These are phyloP conservation scores for Wickerhamiella azymoides DNA, from an alignment of 805 yeast species.

Conservation along the genomic window DNA sequence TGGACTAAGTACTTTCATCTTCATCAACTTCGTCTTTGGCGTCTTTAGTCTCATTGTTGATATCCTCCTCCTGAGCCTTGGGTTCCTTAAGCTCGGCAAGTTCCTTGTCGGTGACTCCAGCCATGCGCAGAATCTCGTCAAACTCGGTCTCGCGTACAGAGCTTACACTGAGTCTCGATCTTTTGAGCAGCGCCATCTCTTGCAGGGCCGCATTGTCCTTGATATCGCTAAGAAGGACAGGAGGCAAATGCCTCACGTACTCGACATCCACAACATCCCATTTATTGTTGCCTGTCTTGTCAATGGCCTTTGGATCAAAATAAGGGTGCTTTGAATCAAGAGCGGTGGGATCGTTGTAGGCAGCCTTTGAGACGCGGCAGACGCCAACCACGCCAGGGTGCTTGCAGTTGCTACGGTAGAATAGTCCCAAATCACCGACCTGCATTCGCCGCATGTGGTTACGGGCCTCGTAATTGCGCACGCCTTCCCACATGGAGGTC, in stretches of 20 bases:
- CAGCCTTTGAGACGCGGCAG: slow-evolving; percentile 21
- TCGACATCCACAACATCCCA: slow-evolving; percentile 47
- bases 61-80: slow-evolving; percentile 11
- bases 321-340: slow-evolving; percentile 33
- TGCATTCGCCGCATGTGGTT: slow-evolving; percentile 38
- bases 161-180: slow-evolving; percentile 39
- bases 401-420: slow-evolving; percentile 43
- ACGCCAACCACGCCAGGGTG: slow-evolving; percentile 43
- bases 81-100: slow-evolving; percentile 19
- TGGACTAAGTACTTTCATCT: no score
- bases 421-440: slow-evolving; percentile 34
- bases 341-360: slow-evolving; percentile 25
- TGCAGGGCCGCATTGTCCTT: slow-evolving; percentile 24
- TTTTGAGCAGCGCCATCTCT: slow-evolving; percentile 33
- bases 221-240: slow-evolving; percentile 32
- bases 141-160: slow-evolving; percentile 36
- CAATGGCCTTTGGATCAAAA: slow-evolving; percentile 34
- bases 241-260: slow-evolving; percentile 31
- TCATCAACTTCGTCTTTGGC: no score
- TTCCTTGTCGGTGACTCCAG: slow-evolving; percentile 21
- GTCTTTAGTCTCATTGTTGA: background rate
- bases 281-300: slow-evolving; percentile 27
- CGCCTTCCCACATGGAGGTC: slow-evolving; percentile 45
- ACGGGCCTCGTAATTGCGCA: slow-evolving; percentile 43
- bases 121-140: slow-evolving; percentile 28